Conservation (phyloP, 176 grass and related monocot species). For the Olyra latifolia region DNA sequence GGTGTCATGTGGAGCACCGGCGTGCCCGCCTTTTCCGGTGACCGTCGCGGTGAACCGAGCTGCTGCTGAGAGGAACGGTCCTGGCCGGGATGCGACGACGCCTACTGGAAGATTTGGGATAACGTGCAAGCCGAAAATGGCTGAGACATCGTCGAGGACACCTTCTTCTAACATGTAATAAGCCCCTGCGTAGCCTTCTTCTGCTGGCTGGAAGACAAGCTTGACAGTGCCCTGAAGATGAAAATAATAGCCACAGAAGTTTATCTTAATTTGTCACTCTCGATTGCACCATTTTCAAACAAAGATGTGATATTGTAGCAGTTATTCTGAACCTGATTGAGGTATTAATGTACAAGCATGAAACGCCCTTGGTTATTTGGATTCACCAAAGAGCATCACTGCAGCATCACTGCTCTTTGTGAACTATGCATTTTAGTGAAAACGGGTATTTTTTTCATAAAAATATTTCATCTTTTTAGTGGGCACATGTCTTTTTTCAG, state of each 20-base stretch:
- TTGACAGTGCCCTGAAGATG: constrained; percentile 47
- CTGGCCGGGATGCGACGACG: constrained; percentile 26
- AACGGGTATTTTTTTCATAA: too few species aligned
- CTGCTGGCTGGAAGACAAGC: constrained; percentile 61
- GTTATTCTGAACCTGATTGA: neutral
- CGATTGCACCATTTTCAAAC: neutral
- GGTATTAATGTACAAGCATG: neutral
- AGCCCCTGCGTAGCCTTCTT: constrained; percentile 48
- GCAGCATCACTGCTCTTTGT: neutral
- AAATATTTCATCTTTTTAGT: too few species aligned
- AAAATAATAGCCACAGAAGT: neutral
- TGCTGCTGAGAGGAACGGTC: constrained; percentile 36
- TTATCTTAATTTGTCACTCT: neutral
- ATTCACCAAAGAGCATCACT: neutral
- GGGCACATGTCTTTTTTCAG: too few species aligned
- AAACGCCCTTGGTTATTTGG: neutral
- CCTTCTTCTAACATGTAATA: constrained; percentile 46
- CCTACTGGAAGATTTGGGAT: constrained; percentile 15
- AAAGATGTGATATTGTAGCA: neutral
- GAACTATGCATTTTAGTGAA: neutral
- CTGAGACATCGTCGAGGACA: constrained; percentile 25
- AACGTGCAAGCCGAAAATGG: constrained; percentile 48
- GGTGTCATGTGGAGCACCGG: constrained; percentile 42
- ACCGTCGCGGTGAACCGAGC: constrained; percentile 29
- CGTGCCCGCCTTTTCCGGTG: constrained; percentile 59